Evolutionary conservation across 2,329 filamentous ascomycete species (phyloP).

Genomic region (Aspergillus clavatus): DNA sequence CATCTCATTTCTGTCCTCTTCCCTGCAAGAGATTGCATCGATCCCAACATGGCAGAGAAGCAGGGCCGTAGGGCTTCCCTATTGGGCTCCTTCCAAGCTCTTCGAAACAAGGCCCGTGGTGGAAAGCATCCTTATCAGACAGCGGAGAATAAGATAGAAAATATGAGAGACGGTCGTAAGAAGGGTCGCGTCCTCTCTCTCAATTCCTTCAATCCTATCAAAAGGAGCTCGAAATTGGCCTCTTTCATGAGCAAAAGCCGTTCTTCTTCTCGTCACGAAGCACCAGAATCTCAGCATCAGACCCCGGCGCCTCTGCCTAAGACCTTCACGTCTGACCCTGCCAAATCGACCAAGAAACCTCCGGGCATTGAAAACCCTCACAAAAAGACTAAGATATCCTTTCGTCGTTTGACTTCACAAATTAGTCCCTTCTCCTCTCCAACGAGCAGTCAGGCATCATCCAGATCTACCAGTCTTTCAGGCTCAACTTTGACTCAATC

Average conservation of each 20-base stretch:
- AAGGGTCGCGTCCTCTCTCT: background rate
- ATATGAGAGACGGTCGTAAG: background rate
- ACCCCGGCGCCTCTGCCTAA: background rate
- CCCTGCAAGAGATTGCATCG: background rate
- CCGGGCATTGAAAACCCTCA: background rate
- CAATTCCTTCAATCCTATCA: background rate
- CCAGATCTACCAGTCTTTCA: background rate
- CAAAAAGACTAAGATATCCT: background rate
- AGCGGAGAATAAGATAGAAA: background rate
- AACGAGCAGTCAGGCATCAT: constrained; percentile 5
- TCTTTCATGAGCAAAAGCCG: background rate
- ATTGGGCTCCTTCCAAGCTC: constrained; percentile 13
- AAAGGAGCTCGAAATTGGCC: background rate
- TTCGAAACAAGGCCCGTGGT: constrained; percentile 17
- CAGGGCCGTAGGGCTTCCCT: constrained; percentile 13
- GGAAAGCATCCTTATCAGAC: background rate
- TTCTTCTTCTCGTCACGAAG: background rate
- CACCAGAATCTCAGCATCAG: background rate
- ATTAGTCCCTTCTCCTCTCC: background rate
- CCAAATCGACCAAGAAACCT: background rate
- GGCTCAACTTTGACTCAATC: background rate
- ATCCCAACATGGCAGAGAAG: constrained; percentile 10
- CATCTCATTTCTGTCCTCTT: background rate
- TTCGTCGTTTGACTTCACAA: background rate
- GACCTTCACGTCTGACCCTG: background rate